Evolutionary conservation across 352 stramenopile species (phyloP), one percentile per base, ranked within the genome.

Genomic region (Blastocystis sp.): DNA sequence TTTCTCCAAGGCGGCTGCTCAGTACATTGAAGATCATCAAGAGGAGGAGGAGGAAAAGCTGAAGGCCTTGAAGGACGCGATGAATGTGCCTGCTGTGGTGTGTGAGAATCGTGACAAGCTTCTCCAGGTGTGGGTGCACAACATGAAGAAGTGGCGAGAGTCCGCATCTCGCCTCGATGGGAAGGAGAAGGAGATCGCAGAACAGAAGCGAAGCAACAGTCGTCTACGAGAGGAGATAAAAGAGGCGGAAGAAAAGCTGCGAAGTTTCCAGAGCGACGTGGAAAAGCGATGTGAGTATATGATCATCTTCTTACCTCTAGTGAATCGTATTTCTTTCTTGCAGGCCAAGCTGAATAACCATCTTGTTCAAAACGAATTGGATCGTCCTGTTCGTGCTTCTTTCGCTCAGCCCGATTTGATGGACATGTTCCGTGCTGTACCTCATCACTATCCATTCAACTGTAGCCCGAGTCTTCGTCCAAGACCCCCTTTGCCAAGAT

Each of bases 101-200:
- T 85, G 47, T n/a, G 73, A 85, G 30, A 85, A 85, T 34, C 73
- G 73, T 34, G 73, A 85, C 18, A 85, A 85, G 24, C 53, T 85
- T 0, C 9, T 11, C 20, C 5, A 20, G 2, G n/a, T 41, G 26
- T 85, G 73, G 73, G 13, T 37, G 54, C 16, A 3, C 16, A 85
- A 85, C 56, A 85, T 85, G 73, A 30, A 45, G 18, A 26, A 69
- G 50, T 85, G 73, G 73, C 26, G 55, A 18, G 24, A 64, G 34
- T 53, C 37, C 43, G 43, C 59, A 34, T 26, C 26, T 7, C 11
- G 24, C 53, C 56, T 85, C 39, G 20, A 24, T 24, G 73, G 68
- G 50, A 85, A 85, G 50, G 47, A 43, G 20, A 53, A 65, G 30
- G 73, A 85, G 50, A 68, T 85, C 16, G 20, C 20, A 37, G 47